Evolutionary conservation across 2,329 filamentous ascomycete genomes (phyloP), one percentile per base, ranked within the genome.

Genomic region (Colletotrichum abscissum): DNA sequence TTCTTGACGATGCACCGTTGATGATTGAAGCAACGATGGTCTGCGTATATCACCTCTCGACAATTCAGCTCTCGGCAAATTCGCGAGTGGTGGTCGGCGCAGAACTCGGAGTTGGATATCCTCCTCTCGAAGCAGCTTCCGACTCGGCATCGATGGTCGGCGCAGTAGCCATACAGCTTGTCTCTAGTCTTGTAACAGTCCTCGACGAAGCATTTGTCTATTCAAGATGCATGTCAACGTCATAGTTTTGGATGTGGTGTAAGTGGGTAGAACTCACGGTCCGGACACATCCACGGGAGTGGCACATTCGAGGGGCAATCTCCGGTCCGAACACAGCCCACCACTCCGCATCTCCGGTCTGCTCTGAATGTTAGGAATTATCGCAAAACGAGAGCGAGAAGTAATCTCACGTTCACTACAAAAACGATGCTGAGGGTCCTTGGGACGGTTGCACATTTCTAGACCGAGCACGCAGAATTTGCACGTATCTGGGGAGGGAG

Each of bases 211-310:
- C 71, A 73, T 19, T 54, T 62, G 67, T 73, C 71, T 73, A 46
- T 54, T 26, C 49, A 11, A 16, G 8, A 28, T 57, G 35, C 24
- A 30, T 22, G 35, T 73, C 35, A 73, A 62, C 60, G 46, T 62
- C 67, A 66, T 66, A 24, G 22, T 60, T n/a, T 22, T 35, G 35
- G 56, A 16, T 35, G 16, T 4, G n/a, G 3, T 33, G 4, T 42
- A 3, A 38, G 46, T 42, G 19, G 35, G 28, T 22, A 38, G 38
- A 58, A 66, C 71, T 71, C 28, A 73, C 71, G 71, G 62, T 69
- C 69, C 28, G 67, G 55, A 65, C 71, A 73, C 14, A 66, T 65
- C 71, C 71, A 73, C 26, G 71, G 71, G 12, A 73, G 57, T 28
- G 71, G 28, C n/a, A 65, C 30, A 9, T 56, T 56, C 24, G 52